A percentile compares a stretch with the other conserved stretches of the same genome.
Conservation (phyloP, 495 filamentous ascomycete species). For the Penicillium lagena region DNA sequence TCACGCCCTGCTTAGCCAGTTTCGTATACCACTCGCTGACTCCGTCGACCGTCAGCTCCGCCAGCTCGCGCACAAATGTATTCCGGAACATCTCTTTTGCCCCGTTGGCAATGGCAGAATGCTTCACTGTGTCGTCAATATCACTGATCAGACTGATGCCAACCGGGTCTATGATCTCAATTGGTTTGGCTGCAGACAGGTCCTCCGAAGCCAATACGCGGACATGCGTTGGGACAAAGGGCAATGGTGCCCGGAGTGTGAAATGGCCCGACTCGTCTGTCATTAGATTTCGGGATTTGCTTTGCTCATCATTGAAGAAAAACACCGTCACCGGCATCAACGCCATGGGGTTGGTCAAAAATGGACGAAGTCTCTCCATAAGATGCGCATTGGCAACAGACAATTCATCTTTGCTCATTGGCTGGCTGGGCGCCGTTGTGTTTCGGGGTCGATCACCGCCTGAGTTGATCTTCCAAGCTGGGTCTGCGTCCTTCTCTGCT, state of each 20-base stretch:
- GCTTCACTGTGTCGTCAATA: conserved; percentile 97
- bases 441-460: conserved; percentile 8
- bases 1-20: conserved; percentile 71
- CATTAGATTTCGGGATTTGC: conserved; percentile 68
- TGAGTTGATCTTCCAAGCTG: conserved; percentile 49
- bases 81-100: conserved; percentile 94
- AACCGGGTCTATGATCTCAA: conserved; percentile 67
- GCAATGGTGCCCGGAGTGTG: conserved; percentile 61
- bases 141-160: conserved; percentile 95
- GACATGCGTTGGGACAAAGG: conserved; percentile 87
- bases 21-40: conserved; percentile 83
- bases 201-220: conserved; percentile 81
- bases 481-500: conserved; percentile 63
- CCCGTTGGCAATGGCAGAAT: conserved; percentile 79
- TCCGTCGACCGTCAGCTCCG: conserved; percentile 73
- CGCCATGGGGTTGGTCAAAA: conserved; percentile 73
- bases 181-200: conserved; percentile 68
- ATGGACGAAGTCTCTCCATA: conserved; percentile 80
- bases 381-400: conserved; percentile 76
- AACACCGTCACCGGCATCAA: conserved; percentile 77
- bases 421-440: conserved; percentile 30
- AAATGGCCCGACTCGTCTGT: conserved; percentile 92
- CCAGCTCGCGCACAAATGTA: conserved; percentile 81
- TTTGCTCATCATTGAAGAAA: conserved; percentile 78
- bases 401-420: conserved; percentile 65